Base-by-base conservation (phyloP, 805 yeast genomes). In the Monosporozyma solicola region DNA sequence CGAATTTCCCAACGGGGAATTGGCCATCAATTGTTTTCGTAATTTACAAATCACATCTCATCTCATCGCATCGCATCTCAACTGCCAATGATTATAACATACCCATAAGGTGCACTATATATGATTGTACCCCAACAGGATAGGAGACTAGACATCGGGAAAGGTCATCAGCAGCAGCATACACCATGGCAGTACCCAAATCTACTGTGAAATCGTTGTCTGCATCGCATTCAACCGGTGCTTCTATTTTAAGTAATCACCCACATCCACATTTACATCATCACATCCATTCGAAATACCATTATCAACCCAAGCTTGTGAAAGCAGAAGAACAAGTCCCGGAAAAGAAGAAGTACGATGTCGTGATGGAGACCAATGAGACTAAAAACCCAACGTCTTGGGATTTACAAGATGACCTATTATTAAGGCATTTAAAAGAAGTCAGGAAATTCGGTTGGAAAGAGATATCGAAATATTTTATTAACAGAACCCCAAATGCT, bases 371-470 rank as follows among this genome's bases (percentile, higher is more conserved):
- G 25, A 8, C 25, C 20, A 47, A 20, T 32, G 29, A 47, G 7
- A 47, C 39, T n/a, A 67, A 65, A 55, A 66, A 66, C 41, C 83
- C 84, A n/a, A 74, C 81, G 3, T 78, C 92, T 0, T 87, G 95
- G 95, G 84, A 87, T 49, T 84, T 87, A 2, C 81, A 82, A 59
- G 95, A 87, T 62, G 95, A 87, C 62, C 70, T 80, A 52, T 65
- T 86, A 33, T 70, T 87, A 51, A 77, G 94, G 51, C 87, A 84
- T 61, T 74, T 88, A 63, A 88, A 88, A 69, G 96, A 88, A 65
- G 81, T 82, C 56, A 87, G 83, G 66, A 86, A 85, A 65, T 74
- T 87, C 55, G 96, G 96, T 2, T 88, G 96, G 96, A 82, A 88
- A 67, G 95, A 88, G 58, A 87, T 88, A 50, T 84, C 94, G 2